Evolutionary conservation across 225 moss, liverwort and hornwort species (phyloP).

Genomic region (Pleurozium schreberi): DNA sequence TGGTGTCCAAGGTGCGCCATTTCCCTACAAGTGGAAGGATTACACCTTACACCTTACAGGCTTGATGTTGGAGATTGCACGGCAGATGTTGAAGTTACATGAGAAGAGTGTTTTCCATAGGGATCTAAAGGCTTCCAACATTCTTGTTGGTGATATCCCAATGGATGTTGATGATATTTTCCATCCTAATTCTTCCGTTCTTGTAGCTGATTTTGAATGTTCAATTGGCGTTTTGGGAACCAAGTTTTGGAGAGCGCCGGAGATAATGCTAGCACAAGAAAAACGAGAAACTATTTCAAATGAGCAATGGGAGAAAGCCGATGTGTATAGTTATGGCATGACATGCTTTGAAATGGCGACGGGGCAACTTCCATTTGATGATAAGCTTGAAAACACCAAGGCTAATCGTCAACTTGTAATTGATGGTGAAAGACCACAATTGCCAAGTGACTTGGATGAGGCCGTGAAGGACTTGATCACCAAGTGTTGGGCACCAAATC

Average conservation of each 20-base stretch:
- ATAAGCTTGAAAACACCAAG: not conserved
- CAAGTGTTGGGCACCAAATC: not conserved
- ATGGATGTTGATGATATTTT: too few species aligned
- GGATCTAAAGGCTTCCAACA: not conserved
- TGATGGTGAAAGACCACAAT: not conserved
- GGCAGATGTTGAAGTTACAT: not conserved
- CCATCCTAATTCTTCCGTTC: too few species aligned
- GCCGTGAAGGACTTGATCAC: not conserved
- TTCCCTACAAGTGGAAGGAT: not conserved
- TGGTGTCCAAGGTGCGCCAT: not conserved
- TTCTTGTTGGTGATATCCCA: too few species aligned
- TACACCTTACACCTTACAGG: too few species aligned
- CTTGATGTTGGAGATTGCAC: not conserved
- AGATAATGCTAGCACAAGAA: accelerated
- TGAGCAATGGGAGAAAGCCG: not conserved
- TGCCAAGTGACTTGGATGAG: not conserved
- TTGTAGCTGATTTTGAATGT: not conserved
- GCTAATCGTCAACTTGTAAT: not conserved
- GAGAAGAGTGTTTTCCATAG: not conserved
- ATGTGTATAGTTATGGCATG: not conserved
- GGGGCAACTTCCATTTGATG: not conserved
- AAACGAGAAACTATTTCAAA: not conserved
- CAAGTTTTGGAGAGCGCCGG: not conserved
- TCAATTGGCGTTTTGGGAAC: not conserved
- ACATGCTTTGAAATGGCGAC: not conserved